phyloP scores from a whole-genome alignment of 163 green algal species.

The Scenedesmus sp. region DNA sequence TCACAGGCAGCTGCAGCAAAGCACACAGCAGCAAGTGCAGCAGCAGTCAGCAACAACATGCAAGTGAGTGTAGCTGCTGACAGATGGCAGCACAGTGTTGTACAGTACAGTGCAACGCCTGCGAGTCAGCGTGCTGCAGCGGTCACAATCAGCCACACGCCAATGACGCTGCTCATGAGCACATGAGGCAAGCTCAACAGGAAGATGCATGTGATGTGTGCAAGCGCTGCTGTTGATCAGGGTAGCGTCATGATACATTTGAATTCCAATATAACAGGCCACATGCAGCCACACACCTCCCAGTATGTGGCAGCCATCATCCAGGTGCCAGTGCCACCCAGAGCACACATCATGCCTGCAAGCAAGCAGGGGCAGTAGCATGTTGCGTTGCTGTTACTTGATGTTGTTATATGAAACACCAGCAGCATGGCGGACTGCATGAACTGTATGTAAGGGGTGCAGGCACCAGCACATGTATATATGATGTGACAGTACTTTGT shows the following conservation, averaged over 20 bases:
- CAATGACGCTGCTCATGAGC: too few species aligned
- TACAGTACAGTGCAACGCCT: too few species aligned
- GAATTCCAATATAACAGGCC: too few species aligned
- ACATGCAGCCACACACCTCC: conserved; percentile 49
- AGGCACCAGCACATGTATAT: neutral
- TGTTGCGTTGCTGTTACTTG: neutral
- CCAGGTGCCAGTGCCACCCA: conserved; percentile 57
- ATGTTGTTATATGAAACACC: neutral
- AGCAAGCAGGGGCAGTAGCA: neutral
- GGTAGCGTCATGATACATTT: too few species aligned
- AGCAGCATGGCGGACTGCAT: neutral
- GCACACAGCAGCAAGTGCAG: neutral
- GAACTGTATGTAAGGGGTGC: too few species aligned
- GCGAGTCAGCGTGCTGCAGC: too few species aligned
- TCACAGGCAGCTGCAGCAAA: conserved; percentile 11
- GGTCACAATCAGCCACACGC: too few species aligned
- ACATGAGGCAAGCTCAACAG: too few species aligned
- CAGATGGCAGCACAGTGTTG: too few species aligned
- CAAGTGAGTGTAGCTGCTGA: neutral
- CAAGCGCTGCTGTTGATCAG: too few species aligned
- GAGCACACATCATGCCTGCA: conserved; percentile 53
- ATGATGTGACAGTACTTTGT: too few species aligned
- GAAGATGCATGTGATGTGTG: too few species aligned
- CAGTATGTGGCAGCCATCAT: conserved; percentile 58
- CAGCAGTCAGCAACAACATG: neutral